These are phyloP conservation scores for Knufia petricola DNA, from an alignment of 2,329 filamentous ascomycete genomes.

Conservation along the genomic window DNA sequence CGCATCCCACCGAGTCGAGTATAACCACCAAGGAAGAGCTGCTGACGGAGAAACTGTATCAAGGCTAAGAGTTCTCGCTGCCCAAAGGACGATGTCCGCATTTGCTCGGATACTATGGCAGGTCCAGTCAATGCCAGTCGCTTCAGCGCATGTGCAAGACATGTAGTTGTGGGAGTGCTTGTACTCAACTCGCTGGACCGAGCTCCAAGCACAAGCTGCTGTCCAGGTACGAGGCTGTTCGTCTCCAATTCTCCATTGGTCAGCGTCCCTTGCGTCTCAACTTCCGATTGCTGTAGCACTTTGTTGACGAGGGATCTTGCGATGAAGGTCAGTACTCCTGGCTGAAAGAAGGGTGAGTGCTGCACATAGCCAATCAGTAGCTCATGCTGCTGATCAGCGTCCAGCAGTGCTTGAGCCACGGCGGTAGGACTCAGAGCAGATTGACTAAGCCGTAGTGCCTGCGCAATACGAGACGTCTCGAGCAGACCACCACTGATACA, in stretches of 20 bases:
- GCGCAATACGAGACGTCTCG: slow-evolving; percentile 31
- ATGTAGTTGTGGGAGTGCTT: slow-evolving; percentile 2
- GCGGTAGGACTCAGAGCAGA: background rate
- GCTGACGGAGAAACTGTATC: slow-evolving; percentile 25
- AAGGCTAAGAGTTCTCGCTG: slow-evolving; percentile 18
- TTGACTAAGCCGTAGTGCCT: slow-evolving; percentile 20
- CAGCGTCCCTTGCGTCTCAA: slow-evolving; percentile 11
- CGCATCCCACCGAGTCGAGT: slow-evolving; percentile 16
- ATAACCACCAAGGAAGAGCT: slow-evolving; percentile 22
- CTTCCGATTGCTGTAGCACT: slow-evolving; percentile 28
- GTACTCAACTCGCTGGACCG: background rate
- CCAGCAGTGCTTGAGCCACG: slow-evolving; percentile 31
- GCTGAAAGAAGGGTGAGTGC: slow-evolving; percentile 28
- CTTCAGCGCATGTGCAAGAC: slow-evolving; percentile 4
- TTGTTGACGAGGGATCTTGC: slow-evolving; percentile 32
- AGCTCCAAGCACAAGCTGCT: background rate
- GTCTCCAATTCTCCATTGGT: slow-evolving; percentile 15
- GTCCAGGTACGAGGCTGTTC: slow-evolving; percentile 7
- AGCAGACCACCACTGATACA: slow-evolving; percentile 32
- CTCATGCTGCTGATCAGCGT: slow-evolving; percentile 31
- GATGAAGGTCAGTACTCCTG: slow-evolving; percentile 32
- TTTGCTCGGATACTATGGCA: slow-evolving; percentile 8
- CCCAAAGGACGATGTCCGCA: slow-evolving; percentile 12
- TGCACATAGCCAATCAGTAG: slow-evolving; percentile 31
- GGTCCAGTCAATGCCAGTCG: slow-evolving; percentile 3